Conservation (phyloP, 176 grass and related monocot species). For the Luzula sylvatica region DNA sequence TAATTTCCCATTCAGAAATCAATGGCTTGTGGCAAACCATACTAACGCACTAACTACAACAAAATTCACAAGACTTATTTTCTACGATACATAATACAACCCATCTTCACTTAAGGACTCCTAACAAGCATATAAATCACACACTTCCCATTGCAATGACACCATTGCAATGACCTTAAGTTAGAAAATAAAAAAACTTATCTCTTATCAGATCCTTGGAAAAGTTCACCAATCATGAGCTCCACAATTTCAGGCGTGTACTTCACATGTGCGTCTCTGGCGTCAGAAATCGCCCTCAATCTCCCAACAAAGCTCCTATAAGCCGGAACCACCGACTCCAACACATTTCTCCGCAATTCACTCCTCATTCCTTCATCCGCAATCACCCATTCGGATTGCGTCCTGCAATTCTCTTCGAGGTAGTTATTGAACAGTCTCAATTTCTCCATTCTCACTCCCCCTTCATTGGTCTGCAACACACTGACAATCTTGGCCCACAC, state of each 20-base stretch:
- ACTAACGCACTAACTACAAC: too few species aligned
- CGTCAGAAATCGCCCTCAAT: conserved; percentile 42
- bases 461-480: conserved; percentile 57
- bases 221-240: conserved; percentile 57
- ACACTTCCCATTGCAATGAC: conserved; percentile 11
- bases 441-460: conserved; percentile 55
- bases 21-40: too few species aligned
- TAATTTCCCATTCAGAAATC: too few species aligned
- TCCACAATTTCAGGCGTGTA: conserved; percentile 65
- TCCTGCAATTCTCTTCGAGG: conserved; percentile 58
- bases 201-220: conserved; percentile 59
- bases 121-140: neutral
- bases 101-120: too few species aligned
- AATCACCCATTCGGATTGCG: conserved; percentile 54
- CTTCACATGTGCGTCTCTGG: conserved; percentile 54
- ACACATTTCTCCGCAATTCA: conserved; percentile 39
- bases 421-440: conserved; percentile 69
- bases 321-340: conserved; percentile 42
- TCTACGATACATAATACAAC: too few species aligned
- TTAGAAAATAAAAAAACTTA: conserved; percentile 15
- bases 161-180: neutral
- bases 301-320: conserved; percentile 49
- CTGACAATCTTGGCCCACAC: conserved; percentile 72
- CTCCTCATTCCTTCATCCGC: conserved; percentile 51
- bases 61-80: too few species aligned